A percentile compares a stretch with the other conserved stretches of the same genome.
These are phyloP conservation scores for Pyricularia sp. DNA, from an alignment of 2,329 filamentous ascomycete genomes.

Conservation along the genomic window DNA sequence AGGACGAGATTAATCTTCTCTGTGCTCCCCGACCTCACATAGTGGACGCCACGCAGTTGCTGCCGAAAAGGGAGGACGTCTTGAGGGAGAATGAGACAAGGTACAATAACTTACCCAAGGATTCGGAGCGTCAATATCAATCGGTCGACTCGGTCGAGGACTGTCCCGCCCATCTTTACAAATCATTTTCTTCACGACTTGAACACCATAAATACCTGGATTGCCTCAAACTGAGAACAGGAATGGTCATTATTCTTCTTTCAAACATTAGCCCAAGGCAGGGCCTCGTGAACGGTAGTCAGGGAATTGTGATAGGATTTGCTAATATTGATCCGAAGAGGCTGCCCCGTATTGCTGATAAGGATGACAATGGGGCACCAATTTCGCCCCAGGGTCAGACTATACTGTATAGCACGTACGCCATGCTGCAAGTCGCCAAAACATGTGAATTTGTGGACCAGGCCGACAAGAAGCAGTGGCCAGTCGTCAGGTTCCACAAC, in stretches of 20 bases:
- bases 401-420: conserved; percentile 25
- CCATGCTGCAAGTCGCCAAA: conserved; percentile 22
- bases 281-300: conserved; percentile 37
- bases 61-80: neutral
- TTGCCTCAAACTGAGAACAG: neutral
- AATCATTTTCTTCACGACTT: conserved; percentile 11
- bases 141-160: neutral
- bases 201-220: neutral
- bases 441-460: conserved; percentile 27
- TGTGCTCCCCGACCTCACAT: conserved; percentile 20
- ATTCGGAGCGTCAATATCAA: conserved; percentile 12
- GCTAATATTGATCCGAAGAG: neutral
- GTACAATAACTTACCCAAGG: conserved; percentile 22
- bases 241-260: conserved; percentile 27
- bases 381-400: neutral
- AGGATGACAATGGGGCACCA: conserved; percentile 38
- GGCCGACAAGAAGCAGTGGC: conserved; percentile 29
- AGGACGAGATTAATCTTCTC: conserved; percentile 28
- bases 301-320: neutral
- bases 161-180: neutral
- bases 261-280: conserved; percentile 21
- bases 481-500: conserved; percentile 44
- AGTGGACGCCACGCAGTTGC: neutral
- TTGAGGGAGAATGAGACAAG: conserved; percentile 20
- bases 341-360: conserved; percentile 14